Evolutionary conservation across 2,329 filamentous ascomycete genomes (phyloP), one percentile per base, ranked within the genome.

Genomic region (Plectosphaerella sp.): DNA sequence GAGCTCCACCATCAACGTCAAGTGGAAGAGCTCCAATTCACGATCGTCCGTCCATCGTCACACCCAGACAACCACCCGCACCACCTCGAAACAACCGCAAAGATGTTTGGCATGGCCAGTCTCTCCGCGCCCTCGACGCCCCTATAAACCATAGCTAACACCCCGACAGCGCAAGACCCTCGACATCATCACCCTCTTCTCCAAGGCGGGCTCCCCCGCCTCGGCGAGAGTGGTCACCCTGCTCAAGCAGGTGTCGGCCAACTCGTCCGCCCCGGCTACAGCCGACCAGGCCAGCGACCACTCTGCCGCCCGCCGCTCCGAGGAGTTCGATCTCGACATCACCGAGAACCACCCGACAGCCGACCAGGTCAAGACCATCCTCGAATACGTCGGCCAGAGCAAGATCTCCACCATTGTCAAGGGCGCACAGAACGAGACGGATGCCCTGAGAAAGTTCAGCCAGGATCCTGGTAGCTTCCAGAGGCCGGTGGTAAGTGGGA

Each of bases 151-250:
- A 45, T 47, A 53, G 48, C 62, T 64, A 49, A 64, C 50, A 6
- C 22, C 39, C 18, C 28, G 36, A 25, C 64, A 91, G 88, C 82
- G 79, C 72, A 92, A 91, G 78, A 81, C 87, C 59, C 81, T 89
- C 70, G 92, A 97, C 76, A 89, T 96, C 60, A 84, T 97, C 67
- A 97, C 93, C 56, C 86, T 99, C 77, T 99, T 97, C 79, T 92
- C 97, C 81, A 89, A 89, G 71, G 83, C 93, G 53, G 80, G 78
- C 62, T 81, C 82, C 50, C 82, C 87, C 20, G 79, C 87, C 58
- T 97, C 92, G 4, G 76, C 83, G 48, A 84, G 87, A 54, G 87
- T 88, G 33, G 82, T 87, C 56, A 86, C 82, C 42, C 74, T 96
- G 50, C 82, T 97, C 55, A 95, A 94, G 74, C 86, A 93, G 72